A percentile compares a stretch with the other conserved stretches of the same genome.
These are phyloP conservation scores for Cyberlindnera lachancei DNA, from an alignment of 805 yeast species.

Conservation along the genomic window DNA sequence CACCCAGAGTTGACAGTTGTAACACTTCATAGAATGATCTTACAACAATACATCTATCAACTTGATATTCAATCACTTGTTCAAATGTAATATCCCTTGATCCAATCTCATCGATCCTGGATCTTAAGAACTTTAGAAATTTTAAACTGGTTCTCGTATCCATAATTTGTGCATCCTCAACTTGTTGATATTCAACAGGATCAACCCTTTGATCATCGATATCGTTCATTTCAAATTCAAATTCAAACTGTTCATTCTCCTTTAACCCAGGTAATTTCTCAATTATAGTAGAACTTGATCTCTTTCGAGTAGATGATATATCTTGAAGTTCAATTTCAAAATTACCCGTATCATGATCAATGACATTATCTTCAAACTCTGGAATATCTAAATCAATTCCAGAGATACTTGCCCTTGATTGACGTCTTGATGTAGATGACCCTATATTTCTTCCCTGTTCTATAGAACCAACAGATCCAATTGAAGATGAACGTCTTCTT, in stretches of 20 bases:
- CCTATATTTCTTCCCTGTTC: constrained; percentile 19
- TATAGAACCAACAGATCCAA: constrained; percentile 15
- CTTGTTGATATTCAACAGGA: neutral
- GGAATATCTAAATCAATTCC: constrained; percentile 11
- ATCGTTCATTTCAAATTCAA: constrained; percentile 2
- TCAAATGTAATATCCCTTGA: constrained; percentile 8
- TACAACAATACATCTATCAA: constrained; percentile 12
- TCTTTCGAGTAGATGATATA: constrained; percentile 5
- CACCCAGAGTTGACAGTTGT: constrained; percentile 19
- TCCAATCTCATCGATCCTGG: constrained; percentile 15
- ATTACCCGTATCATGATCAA: constrained; percentile 3
- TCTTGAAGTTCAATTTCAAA: constrained; percentile 3
- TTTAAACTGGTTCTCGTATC: constrained; percentile 11
- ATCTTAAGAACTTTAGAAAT: constrained; percentile 15
- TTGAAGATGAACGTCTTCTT: constrained; percentile 13
- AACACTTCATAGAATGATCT: constrained; percentile 22
- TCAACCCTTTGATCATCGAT: neutral
- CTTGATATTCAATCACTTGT: constrained; percentile 9
- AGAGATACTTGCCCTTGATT: constrained; percentile 19
- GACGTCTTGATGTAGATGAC: constrained; percentile 19
- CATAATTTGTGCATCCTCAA: neutral
- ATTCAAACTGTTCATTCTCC: constrained; percentile 8
- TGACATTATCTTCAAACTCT: constrained; percentile 4
- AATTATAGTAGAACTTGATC: constrained; percentile 12
- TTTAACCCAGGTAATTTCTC: constrained; percentile 11